Conservation (phyloP, 2,329 filamentous ascomycete genomes). For the Trichoderma koningii region DNA sequence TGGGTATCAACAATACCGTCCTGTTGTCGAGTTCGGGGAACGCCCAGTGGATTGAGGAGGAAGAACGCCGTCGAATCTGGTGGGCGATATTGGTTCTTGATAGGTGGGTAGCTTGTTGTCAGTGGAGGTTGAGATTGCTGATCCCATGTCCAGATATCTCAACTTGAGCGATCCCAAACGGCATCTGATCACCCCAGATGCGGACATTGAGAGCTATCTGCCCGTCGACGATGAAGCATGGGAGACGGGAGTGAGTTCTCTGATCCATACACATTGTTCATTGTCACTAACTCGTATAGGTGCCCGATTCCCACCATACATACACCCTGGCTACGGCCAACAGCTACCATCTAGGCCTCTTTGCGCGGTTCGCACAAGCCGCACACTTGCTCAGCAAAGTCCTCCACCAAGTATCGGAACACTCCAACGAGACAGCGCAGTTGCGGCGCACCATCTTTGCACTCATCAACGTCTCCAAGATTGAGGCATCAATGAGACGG, state of each 20-base stretch:
- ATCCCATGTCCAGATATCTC: conserved; percentile 10
- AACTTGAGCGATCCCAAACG: conserved; percentile 25
- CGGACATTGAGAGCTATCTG: conserved; percentile 23
- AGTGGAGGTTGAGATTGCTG: not conserved
- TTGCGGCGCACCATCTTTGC: conserved; percentile 27
- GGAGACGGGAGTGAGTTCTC: conserved; percentile 18
- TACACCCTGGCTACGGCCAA: conserved; percentile 19
- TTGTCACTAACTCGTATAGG: not conserved
- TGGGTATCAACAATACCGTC: conserved; percentile 18
- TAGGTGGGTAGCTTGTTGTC: conserved; percentile 2
- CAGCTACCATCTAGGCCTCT: conserved; percentile 22
- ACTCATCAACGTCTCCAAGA: conserved; percentile 15
- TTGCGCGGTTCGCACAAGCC: conserved; percentile 27
- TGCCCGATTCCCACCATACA: not conserved
- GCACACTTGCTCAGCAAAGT: conserved; percentile 27
- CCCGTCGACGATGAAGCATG: conserved; percentile 26
- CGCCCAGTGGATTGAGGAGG: conserved; percentile 17
- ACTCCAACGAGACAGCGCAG: conserved; percentile 14
- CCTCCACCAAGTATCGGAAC: conserved; percentile 9
- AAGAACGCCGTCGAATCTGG: conserved; percentile 23
- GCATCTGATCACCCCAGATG: conserved; percentile 25
- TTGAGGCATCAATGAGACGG: conserved; percentile 18
- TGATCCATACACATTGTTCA: too few species aligned
- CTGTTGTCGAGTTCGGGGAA: not conserved
- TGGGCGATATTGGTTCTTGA: conserved; percentile 25